Base-by-base conservation (phyloP, 352 stramenopile species). In the Bremia lactucae region DNA sequence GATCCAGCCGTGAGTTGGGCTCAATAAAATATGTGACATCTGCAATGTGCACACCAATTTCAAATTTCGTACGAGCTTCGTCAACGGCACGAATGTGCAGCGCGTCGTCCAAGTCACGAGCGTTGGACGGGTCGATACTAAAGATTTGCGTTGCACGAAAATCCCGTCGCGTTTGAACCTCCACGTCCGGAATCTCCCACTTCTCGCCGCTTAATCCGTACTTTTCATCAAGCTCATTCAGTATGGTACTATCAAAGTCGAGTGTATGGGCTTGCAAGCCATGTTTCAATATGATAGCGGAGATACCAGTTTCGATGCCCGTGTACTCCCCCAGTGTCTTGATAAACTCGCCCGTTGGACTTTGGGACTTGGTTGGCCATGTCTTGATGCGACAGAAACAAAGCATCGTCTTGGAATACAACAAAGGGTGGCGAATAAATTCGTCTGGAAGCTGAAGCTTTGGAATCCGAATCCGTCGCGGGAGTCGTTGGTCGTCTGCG, bases 41-140 rank as follows among this genome's bases (percentile, higher is more conserved):
- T 0, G 96, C 96, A 68, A 99, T 99, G 57, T 99, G 96, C 9
- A 98, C 95, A 19, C 95, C 94, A 5, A 99, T 67, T 37, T 94
- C 79, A 47, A 89, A 90, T 29, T 62, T 76, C 18, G 71, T 78
- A 5, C 65, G 61, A 14, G 54, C 62, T 7, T 71, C 59, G 18
- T 85, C 49, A 1, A 96, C 49, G 6, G 65, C 60, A 15, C 68
- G 72, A 46, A 98, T 87, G 53, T 97, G 89, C 33, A 98, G 59
- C 16, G 95, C 95, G 61, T 99, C 96, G 46, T 98, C 94, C 31
- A 99, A 65, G 80, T 98, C 95, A 16, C 88, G 90, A 2, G 95
- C 93, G 8, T 92, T 97, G 34, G 93, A 95, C 14, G 95, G 95
- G 68, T 98, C 95, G 33, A 98, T 98, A 5, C 92, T 98, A 54